A percentile compares a stretch with the other conserved stretches of the same genome.
phyloP scores from a whole-genome alignment of 2,329 filamentous ascomycete species.

The Myriangium duriaei region DNA sequence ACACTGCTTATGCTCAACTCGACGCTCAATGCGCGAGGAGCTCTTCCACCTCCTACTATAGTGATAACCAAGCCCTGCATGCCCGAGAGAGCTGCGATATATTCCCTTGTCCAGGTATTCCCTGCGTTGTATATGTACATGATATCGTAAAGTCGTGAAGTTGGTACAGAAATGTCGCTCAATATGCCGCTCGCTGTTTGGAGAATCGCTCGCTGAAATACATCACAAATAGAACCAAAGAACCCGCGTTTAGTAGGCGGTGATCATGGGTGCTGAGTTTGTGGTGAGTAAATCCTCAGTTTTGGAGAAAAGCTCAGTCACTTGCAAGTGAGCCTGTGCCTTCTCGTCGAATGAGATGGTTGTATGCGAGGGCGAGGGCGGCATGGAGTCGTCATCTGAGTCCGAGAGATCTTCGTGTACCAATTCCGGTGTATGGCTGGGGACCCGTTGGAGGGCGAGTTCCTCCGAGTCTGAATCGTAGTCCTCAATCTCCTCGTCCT shows the following conservation, averaged over 20 bases:
- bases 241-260: conserved; percentile 5
- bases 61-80: background rate
- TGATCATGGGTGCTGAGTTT: conserved; percentile 5
- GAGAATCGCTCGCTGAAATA: background rate
- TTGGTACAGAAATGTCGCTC: background rate
- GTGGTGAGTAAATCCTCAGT: conserved; percentile 6
- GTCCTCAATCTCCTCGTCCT: conserved; percentile 28
- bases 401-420: conserved; percentile 30
- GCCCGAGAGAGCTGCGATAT: background rate
- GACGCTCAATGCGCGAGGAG: background rate
- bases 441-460: conserved; percentile 33
- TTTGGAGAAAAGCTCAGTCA: conserved; percentile 6
- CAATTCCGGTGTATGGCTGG: conserved; percentile 37
- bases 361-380: conserved; percentile 32
- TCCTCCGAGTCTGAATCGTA: conserved; percentile 35
- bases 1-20: background rate
- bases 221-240: background rate
- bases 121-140: background rate
- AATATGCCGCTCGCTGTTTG: no score
- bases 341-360: conserved; percentile 35
- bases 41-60: background rate
- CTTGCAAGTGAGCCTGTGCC: conserved; percentile 26
- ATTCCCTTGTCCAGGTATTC: background rate
- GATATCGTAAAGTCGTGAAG: background rate
- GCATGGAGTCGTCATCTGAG: conserved; percentile 37